Base-by-base conservation (phyloP, 2,329 filamentous ascomycete genomes). In the Lachnellula suecica region DNA sequence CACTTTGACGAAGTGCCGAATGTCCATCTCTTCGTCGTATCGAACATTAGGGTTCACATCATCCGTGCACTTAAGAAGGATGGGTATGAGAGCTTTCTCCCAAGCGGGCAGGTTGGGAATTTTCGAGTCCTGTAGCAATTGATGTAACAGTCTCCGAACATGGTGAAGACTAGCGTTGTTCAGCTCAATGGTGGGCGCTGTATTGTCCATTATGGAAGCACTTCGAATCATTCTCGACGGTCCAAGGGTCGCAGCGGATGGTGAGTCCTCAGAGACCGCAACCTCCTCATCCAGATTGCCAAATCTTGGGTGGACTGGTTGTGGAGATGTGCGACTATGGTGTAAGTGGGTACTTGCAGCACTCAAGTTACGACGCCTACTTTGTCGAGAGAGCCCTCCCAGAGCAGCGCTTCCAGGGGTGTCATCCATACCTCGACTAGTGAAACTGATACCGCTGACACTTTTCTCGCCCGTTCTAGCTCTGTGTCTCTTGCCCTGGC, bases 1-100 rank as follows among this genome's bases (percentile, higher is more conserved):
- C 25, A 99, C 74, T 68, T 99, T 99, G 57, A 99, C 91, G 66
- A 97, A 99, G 68, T 97, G 92, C 3, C 94, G 83, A 54, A 99
- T 94, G 68, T 99, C 94, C 79, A 99, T 97, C 66, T 94, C 89
- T 68, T 99, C 94, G 24, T 91, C 92, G 50, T 84, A 82, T 51
- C 91, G 87, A 41, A 97, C 89, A 68, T 97, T 89, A 1, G 94
- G 94, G 57, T 95, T 88, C 3, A 99, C 92, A 66, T 97, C 94
- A 59, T 97, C 91, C 0, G 93, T 95, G 58, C 92, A 94, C 62
- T 88, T 88, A 20, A 97, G 77, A 19, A 99, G 78, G 47, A 99
- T 95, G 0, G 94, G 94, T 46, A 97, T 81, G 11, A 99, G 76
- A 0, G 93, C 91, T 60, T 86, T 92, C 66, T 97, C 89, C 94